phyloP scores from a whole-genome alignment of 164 flowering plant species.

The Santalum album region DNA sequence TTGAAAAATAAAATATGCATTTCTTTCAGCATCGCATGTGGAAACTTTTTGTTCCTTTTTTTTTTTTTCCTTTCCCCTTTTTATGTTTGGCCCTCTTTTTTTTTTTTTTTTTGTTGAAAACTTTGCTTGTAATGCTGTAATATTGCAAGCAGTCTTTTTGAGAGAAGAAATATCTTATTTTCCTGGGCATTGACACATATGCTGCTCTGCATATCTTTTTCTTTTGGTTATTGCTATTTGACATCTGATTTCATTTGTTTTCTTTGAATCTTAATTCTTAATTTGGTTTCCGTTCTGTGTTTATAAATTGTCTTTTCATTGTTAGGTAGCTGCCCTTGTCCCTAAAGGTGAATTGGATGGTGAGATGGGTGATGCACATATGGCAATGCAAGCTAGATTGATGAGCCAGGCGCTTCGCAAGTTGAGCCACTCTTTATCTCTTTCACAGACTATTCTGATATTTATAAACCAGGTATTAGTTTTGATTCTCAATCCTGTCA shows the following conservation, averaged over 20 bases:
- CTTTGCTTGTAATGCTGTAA: too few relatives aligned
- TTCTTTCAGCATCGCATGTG: neutral
- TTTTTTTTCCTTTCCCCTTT: too few relatives aligned
- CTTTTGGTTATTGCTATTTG: too few relatives aligned
- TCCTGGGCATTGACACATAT: neutral
- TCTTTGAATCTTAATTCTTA: neutral
- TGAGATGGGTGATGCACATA: conserved; percentile 98
- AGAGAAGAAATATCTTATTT: neutral
- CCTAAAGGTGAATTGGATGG: conserved; percentile 98
- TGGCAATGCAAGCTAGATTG: conserved; percentile 97
- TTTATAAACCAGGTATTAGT: conserved; percentile 82
- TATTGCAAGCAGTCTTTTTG: too few relatives aligned
- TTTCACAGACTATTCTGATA: conserved; percentile 70
- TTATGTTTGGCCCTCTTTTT: too few relatives aligned
- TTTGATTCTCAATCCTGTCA: neutral
- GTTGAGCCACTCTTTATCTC: conserved; percentile 80
- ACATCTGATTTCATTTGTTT: neutral
- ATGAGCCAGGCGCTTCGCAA: conserved; percentile 99
- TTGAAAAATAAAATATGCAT: neutral
- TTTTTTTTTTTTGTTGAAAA: too few relatives aligned
- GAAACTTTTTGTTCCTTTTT: too few relatives aligned
- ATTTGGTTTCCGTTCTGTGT: neutral
- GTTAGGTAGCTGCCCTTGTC: conserved; percentile 94
- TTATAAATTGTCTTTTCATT: conserved; percentile 1
- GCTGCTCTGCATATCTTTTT: neutral